Percentiles rank a stretch among this genome's conserved stretches.
Evolutionary conservation across 129 eudicot genomes (phyloP).

Genomic region (Artemisia tridentata): DNA sequence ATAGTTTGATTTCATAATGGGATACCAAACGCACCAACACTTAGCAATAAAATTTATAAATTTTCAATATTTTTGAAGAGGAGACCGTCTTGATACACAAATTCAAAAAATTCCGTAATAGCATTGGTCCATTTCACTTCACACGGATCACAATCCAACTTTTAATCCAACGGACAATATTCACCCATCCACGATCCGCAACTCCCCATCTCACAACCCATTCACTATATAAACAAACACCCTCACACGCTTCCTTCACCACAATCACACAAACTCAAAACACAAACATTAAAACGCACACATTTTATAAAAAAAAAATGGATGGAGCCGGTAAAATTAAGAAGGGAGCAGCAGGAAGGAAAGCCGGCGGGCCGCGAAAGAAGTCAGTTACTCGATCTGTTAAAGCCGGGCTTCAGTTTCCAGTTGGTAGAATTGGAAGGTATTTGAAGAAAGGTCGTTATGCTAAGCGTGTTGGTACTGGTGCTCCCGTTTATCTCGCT

Average conservation of each 20-base stretch:
- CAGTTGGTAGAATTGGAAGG: conserved; percentile 69
- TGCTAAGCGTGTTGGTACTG: conserved; percentile 59
- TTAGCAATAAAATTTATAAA: too few relatives aligned
- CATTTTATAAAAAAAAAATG: conserved; percentile 18
- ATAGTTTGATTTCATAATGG: too few relatives aligned
- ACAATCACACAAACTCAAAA: not conserved
- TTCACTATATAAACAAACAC: conserved; percentile 30
- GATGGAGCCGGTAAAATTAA: conserved; percentile 41
- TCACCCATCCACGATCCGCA: conserved; percentile 7
- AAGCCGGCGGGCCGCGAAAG: conserved; percentile 59
- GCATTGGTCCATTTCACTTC: conserved; percentile 34
- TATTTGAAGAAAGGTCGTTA: conserved; percentile 61
- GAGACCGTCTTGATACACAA: too few relatives aligned
- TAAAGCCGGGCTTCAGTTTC: conserved; percentile 66
- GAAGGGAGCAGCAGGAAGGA: conserved; percentile 66
- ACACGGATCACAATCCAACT: conserved; percentile 35
- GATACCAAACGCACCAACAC: too few relatives aligned
- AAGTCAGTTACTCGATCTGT: conserved; percentile 56
- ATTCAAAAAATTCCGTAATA: too few relatives aligned
- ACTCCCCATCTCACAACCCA: not conserved
- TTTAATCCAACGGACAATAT: conserved; percentile 25
- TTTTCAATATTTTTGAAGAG: too few relatives aligned
- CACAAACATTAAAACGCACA: too few relatives aligned
- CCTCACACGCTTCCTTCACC: not conserved
- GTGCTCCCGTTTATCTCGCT: conserved; percentile 70